Conservation (phyloP, 2,329 filamentous ascomycete species). For the Eurotiales sp. region DNA sequence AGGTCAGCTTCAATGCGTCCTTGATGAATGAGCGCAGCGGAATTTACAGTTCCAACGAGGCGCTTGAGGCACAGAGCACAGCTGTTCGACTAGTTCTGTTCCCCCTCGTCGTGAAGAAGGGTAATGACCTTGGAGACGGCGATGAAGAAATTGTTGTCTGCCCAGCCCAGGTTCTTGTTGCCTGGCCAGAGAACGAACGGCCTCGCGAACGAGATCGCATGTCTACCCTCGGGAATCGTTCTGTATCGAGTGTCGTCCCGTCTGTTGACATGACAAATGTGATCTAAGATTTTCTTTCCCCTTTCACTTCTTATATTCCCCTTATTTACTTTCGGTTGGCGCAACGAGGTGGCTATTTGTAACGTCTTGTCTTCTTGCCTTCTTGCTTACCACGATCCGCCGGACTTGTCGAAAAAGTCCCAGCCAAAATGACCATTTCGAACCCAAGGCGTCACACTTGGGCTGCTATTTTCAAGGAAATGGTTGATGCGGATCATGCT, state of each 20-base stretch:
- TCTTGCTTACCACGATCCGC: neutral
- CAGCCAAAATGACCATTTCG: neutral
- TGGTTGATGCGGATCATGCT: slow-evolving; percentile 66
- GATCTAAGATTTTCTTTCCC: slow-evolving; percentile 25
- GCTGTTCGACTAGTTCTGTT: slow-evolving; percentile 91
- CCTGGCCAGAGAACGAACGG: slow-evolving; percentile 43
- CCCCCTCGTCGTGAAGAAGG: slow-evolving; percentile 93
- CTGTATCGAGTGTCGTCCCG: slow-evolving; percentile 40
- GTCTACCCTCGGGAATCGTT: slow-evolving; percentile 36
- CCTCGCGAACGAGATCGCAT: slow-evolving; percentile 27
- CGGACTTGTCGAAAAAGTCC: neutral
- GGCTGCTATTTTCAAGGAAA: neutral
- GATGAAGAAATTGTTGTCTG: slow-evolving; percentile 95
- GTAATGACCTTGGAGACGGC: slow-evolving; percentile 78
- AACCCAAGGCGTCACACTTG: slow-evolving; percentile 15
- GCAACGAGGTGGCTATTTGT: slow-evolving; percentile 1
- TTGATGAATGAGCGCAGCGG: slow-evolving; percentile 92
- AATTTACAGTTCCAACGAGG: slow-evolving; percentile 67
- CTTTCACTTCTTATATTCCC: slow-evolving; percentile 4
- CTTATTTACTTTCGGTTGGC: slow-evolving; percentile 1
- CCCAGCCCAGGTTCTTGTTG: slow-evolving; percentile 88
- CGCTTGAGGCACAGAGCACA: slow-evolving; percentile 70
- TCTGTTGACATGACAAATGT: slow-evolving; percentile 44
- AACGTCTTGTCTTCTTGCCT: neutral
- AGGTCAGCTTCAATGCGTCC: slow-evolving; percentile 85